phyloP scores from a whole-genome alignment of 1,284 basidiomycete genomes.

The Puccinia coronata region DNA sequence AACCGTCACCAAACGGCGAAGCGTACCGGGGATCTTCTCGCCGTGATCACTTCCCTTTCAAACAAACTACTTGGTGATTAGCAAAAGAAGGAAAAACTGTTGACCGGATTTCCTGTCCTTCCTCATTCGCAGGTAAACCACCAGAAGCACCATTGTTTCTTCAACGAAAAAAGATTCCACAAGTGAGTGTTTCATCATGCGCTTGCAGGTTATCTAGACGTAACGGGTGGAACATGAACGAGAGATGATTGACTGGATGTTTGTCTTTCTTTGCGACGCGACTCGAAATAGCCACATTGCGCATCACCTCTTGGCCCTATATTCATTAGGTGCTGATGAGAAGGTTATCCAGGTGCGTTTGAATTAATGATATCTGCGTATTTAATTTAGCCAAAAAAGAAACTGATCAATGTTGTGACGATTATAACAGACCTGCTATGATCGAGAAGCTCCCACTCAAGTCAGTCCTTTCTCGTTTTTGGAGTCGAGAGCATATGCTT shows the following conservation, averaged over 20 bases:
- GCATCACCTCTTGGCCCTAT: conserved; percentile 41
- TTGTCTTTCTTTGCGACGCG: not conserved
- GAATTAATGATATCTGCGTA: not conserved
- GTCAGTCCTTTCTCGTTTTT: conserved; percentile 6
- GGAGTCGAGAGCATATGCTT: not conserved
- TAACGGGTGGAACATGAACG: not conserved
- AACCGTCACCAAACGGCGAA: conserved; percentile 16
- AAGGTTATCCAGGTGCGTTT: conserved; percentile 30
- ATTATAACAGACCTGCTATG: conserved; percentile 22
- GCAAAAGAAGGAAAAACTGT: too few relatives aligned
- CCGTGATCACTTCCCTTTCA: not conserved
- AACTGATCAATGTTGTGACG: not conserved
- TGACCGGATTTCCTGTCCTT: not conserved
- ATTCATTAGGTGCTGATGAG: conserved; percentile 30
- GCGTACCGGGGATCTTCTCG: not conserved
- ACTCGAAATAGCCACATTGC: conserved; percentile 33
- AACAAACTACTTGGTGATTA: not conserved
- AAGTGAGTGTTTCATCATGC: conserved; percentile 20
- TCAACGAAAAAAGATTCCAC: conserved; percentile 45
- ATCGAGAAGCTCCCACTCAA: conserved; percentile 28
- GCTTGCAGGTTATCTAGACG: too few relatives aligned
- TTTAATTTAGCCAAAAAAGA: too few relatives aligned
- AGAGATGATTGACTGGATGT: not conserved
- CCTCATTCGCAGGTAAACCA: conserved; percentile 24
- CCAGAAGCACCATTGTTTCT: conserved; percentile 42